A percentile compares a stretch with the other conserved stretches of the same genome.
Evolutionary conservation across 164 flowering plant species (phyloP).

Genomic region (Malania oleifera): DNA sequence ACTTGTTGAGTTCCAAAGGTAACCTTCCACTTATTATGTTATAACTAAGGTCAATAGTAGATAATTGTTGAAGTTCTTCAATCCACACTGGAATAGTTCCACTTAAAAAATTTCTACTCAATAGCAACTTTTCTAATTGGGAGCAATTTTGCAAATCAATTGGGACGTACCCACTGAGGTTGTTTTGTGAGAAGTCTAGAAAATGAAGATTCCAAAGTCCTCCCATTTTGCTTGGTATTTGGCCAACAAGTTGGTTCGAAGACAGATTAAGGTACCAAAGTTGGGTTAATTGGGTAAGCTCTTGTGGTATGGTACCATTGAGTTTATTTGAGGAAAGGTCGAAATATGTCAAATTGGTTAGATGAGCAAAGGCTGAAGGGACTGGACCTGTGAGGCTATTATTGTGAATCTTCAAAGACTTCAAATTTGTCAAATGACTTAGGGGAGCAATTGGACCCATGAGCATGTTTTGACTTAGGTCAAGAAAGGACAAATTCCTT

Average conservation of each 20-base stretch:
- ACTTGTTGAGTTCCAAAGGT: background rate
- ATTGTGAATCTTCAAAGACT: background rate
- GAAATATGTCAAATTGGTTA: background rate
- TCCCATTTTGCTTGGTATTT: background rate
- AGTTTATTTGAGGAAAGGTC: too few species aligned
- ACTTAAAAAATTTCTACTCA: background rate
- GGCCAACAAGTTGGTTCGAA: background rate
- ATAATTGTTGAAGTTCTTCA: background rate
- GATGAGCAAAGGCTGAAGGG: background rate
- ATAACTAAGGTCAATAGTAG: background rate
- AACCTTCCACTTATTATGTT: background rate
- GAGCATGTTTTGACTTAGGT: too few species aligned
- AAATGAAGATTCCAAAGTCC: background rate
- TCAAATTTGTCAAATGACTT: too few species aligned
- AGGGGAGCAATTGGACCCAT: too few species aligned
- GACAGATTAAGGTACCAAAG: background rate
- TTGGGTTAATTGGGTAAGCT: too few species aligned
- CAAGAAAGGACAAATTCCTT: too few species aligned
- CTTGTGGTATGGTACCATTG: too few species aligned
- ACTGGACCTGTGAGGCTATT: constrained; percentile 10
- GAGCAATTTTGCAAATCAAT: background rate
- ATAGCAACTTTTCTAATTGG: background rate
- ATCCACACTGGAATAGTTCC: background rate
- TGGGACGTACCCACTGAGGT: background rate
- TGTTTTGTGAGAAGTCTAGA: too few species aligned